These are phyloP conservation scores for Mortierella sp. DNA, from an alignment of 371 early-diverging fungal genomes.

Conservation along the genomic window DNA sequence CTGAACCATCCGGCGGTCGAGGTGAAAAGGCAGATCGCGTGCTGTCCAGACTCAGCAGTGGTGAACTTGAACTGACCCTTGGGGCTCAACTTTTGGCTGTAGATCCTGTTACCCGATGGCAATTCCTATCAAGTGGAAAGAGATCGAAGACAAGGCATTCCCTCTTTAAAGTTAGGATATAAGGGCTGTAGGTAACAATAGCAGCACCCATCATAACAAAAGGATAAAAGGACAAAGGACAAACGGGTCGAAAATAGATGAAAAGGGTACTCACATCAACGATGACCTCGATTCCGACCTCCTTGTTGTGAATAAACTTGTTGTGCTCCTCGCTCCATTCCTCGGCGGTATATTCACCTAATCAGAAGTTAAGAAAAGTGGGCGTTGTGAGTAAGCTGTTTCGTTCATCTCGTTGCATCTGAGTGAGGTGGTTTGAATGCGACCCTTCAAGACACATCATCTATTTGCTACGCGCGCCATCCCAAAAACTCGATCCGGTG, in stretches of 20 bases:
- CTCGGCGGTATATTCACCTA: slow-evolving; percentile 87
- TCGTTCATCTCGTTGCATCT: not conserved
- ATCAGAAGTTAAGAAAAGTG: not conserved
- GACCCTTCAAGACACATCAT: slow-evolving; percentile 2
- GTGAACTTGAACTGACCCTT: slow-evolving; percentile 92
- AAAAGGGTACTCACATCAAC: slow-evolving; percentile 29
- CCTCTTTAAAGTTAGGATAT: not conserved
- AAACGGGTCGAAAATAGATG: not conserved
- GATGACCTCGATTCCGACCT: slow-evolving; percentile 83
- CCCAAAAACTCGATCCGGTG: not conserved
- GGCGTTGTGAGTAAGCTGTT: not conserved
- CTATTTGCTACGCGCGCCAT: not conserved
- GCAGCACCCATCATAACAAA: not conserved
- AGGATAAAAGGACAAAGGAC: not conserved
- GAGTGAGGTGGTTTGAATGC: not conserved
- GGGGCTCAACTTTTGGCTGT: slow-evolving; percentile 81
- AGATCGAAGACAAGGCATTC: slow-evolving; percentile 4
- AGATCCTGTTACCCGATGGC: slow-evolving; percentile 68
- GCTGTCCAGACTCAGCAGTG: slow-evolving; percentile 89
- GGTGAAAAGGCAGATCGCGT: slow-evolving; percentile 87
- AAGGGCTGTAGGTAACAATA: not conserved
- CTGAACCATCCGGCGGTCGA: slow-evolving; percentile 71
- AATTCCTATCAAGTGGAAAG: slow-evolving; percentile 62
- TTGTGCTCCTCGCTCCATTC: slow-evolving; percentile 79
- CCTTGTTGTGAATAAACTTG: slow-evolving; percentile 82